Evolutionary conservation across 1,284 basidiomycete species (phyloP), one percentile per base, ranked within the genome.

Genomic region (Macrocystidia cucumis): DNA sequence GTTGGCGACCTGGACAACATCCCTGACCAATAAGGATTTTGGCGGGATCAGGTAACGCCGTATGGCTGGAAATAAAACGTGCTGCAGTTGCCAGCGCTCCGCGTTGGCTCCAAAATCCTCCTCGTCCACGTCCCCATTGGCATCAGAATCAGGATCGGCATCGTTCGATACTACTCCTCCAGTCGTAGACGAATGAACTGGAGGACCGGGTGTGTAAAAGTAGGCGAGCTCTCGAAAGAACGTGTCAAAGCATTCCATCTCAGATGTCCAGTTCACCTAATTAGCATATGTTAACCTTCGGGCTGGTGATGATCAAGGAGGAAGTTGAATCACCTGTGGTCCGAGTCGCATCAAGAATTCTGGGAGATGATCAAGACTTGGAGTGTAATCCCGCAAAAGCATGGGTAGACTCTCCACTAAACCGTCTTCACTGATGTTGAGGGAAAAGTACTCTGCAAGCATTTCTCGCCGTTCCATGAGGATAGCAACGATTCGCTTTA

Each of bases 391-490:
- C 30, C 77, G 74, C 22, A 98, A 65, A 2, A 98, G 61, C 28
- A 91, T 65, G 0, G 96, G 96, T 4, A 99, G 52, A 34, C 72
- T 78, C 42, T 82, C 71, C 3, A 98, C 62, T 8, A 66, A 56
- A 0, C 88, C 90, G 0, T 72, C 59, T 0, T 67, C 61, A 2
- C 72, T 69, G 38, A 97, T 79, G 24, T 63, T 57, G 13, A 98
- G 56, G 0, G 80, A 85, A 52, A 98, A 98, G 60, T 98, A 98
- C 49, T 98, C 95, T 6, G 78, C 65, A 1, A 98, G 63, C 93
- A 98, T 97, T 8, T 85, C 85, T 3, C 83, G 72, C 9, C 75
- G 73, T 1, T 59, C 48, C 38, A 75, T 62, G 5, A 89, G 54
- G 7, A 71, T 71, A 12, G 68, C 58, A 6, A 67, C 55, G 29